A percentile compares a stretch with the other conserved stretches of the same genome.
Evolutionary conservation across 768 basidiomycete species (phyloP).

Genomic region (Boletus barrowsii): DNA sequence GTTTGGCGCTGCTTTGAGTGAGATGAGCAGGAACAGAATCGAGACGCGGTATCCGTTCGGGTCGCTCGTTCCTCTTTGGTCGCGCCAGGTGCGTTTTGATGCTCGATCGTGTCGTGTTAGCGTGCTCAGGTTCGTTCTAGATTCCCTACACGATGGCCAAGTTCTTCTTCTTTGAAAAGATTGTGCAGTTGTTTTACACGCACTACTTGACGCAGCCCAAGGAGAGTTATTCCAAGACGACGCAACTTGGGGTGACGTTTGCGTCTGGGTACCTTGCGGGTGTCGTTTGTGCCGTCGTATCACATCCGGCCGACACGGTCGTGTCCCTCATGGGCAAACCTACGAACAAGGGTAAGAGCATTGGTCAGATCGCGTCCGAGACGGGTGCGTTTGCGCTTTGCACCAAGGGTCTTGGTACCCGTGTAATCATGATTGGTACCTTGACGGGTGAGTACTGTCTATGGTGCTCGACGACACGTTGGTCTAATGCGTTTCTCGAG

Average conservation of each 20-base stretch:
- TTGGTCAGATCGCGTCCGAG: constrained; percentile 69
- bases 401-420: constrained; percentile 84
- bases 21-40: constrained; percentile 63
- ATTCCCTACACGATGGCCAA: constrained; percentile 99
- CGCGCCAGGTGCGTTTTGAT: constrained; percentile 60
- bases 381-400: constrained; percentile 61
- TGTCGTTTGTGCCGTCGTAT: constrained; percentile 94
- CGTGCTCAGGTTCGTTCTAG: constrained; percentile 44
- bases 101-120: too few species aligned
- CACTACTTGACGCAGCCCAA: constrained; percentile 81
- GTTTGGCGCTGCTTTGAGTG: constrained; percentile 63
- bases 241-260: constrained; percentile 87
- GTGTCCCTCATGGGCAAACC: constrained; percentile 93
- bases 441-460: constrained; percentile 36
- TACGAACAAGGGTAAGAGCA: constrained; percentile 75
- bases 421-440: constrained; percentile 81
- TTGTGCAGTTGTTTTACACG: constrained; percentile 83
- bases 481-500: constrained; percentile 30
- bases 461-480: neutral
- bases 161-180: constrained; percentile 94
- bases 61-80: constrained; percentile 83
- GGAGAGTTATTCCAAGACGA: constrained; percentile 73
- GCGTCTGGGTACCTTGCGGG: constrained; percentile 92
- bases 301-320: constrained; percentile 92
- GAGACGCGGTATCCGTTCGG: constrained; percentile 86